phyloP scores from a whole-genome alignment of 192 early-diverging fungal species.

The Piromyces sp. region DNA sequence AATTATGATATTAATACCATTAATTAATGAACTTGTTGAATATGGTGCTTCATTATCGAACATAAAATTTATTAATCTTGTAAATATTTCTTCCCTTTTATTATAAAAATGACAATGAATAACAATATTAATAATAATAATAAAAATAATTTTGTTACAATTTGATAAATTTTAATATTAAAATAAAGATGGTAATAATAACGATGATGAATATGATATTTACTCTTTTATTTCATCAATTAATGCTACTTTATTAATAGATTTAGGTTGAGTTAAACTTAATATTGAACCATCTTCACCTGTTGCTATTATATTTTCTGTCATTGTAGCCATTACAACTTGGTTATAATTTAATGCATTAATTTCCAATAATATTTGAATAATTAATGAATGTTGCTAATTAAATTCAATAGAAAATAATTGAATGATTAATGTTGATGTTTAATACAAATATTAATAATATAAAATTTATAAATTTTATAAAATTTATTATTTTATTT shows the following conservation, averaged over 20 bases:
- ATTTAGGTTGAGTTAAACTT: neutral
- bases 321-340: neutral
- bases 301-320: neutral
- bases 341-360: slow-evolving; percentile 4
- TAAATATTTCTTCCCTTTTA: slow-evolving; percentile 53
- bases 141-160: slow-evolving; percentile 20
- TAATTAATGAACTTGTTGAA: slow-evolving; percentile 77
- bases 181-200: no score
- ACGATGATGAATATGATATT: neutral
- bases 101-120: no score
- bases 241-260: slow-evolving; percentile 19
- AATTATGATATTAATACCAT: slow-evolving; percentile 91
- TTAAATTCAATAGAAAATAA: no score
- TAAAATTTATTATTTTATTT: no score
- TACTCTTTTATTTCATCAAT: slow-evolving; percentile 22
- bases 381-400: neutral
- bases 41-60: slow-evolving; percentile 55
- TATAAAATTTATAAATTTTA: no score
- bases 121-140: neutral
- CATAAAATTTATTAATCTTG: slow-evolving; percentile 73
- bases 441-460: no score
- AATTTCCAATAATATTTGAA: neutral
- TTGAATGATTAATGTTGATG: no score
- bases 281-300: neutral
- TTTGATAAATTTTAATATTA: no score